phyloP scores from a whole-genome alignment of 2,329 filamentous ascomycete species.

The Fusarium guadeloupense region DNA sequence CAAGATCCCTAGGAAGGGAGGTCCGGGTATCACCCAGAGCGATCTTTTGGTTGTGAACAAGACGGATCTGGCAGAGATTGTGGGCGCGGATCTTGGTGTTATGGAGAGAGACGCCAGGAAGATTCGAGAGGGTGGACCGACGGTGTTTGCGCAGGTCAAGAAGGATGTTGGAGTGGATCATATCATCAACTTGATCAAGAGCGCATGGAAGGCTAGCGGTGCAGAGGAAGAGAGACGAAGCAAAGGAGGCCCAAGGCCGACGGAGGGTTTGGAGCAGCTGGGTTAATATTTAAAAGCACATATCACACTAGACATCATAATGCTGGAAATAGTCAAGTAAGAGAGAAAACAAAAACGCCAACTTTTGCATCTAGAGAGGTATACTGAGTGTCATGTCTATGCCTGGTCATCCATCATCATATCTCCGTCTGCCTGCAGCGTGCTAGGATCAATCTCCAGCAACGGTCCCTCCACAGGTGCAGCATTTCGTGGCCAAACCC shows the following conservation, averaged over 20 bases:
- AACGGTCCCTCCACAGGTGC: constrained; percentile 55
- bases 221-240: constrained; percentile 69
- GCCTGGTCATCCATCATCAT: constrained; percentile 49
- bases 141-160: constrained; percentile 98
- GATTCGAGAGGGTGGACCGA: constrained; percentile 95
- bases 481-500: constrained; percentile 81
- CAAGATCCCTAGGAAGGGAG: constrained; percentile 95
- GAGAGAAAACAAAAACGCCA: constrained; percentile 37
- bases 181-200: constrained; percentile 87
- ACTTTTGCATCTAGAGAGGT: constrained; percentile 43
- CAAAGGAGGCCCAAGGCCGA: constrained; percentile 66
- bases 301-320: background rate
- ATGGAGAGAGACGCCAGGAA: constrained; percentile 96
- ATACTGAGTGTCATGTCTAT: constrained; percentile 44
- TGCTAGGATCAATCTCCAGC: constrained; percentile 47
- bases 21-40: constrained; percentile 95
- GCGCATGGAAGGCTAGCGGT: constrained; percentile 91
- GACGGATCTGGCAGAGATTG: constrained; percentile 89
- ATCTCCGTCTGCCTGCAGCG: constrained; percentile 42
- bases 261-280: constrained; percentile 63
- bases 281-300: constrained; percentile 15
- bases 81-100: constrained; percentile 88
- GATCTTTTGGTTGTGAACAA: constrained; percentile 96
- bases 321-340: constrained; percentile 10
- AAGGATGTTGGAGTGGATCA: constrained; percentile 84